Evolutionary conservation across 108 stramenopile species (phyloP).

Genomic region (Fragilariopsis cylindrus): DNA sequence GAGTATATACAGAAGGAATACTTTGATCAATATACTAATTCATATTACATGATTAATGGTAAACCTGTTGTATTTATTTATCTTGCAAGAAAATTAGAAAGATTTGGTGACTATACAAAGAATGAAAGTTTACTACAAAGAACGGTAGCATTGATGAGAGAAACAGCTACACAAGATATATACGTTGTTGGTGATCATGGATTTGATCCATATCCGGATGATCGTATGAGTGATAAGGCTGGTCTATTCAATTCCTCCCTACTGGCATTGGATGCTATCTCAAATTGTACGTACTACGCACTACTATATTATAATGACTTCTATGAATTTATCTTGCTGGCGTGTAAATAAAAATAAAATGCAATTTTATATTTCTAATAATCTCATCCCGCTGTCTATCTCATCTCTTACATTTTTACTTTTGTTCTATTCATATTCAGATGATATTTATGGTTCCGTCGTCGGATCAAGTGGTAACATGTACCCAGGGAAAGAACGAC

Average conservation of each 20-base stretch:
- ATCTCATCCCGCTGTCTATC: neutral
- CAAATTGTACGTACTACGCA: slow-evolving; percentile 28
- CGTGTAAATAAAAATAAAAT: too few relatives aligned
- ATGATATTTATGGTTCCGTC: slow-evolving; percentile 27
- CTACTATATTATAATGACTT: slow-evolving; percentile 29
- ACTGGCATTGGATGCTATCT: slow-evolving; percentile 32
- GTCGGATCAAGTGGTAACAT: neutral
- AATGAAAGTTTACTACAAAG: slow-evolving; percentile 9
- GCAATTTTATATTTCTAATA: too few relatives aligned
- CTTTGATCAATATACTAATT: slow-evolving; percentile 33
- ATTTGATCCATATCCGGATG: slow-evolving; percentile 10
- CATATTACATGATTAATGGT: slow-evolving; percentile 35
- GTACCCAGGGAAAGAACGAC: slow-evolving; percentile 15
- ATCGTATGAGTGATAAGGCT: neutral
- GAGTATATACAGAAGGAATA: slow-evolving; percentile 30
- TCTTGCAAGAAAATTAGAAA: slow-evolving; percentile 23
- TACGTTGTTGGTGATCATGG: slow-evolving; percentile 39
- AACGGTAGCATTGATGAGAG: slow-evolving; percentile 20
- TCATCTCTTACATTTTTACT: neutral
- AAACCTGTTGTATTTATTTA: slow-evolving; percentile 38
- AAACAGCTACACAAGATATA: slow-evolving; percentile 11
- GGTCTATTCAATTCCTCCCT: neutral
- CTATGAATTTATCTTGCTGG: neutral
- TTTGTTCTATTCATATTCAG: neutral
- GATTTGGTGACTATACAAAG: neutral